Percentiles rank a stretch among this genome's conserved stretches.
phyloP scores from a whole-genome alignment of 139 green algal genomes.

The Medakamo hakoo region DNA sequence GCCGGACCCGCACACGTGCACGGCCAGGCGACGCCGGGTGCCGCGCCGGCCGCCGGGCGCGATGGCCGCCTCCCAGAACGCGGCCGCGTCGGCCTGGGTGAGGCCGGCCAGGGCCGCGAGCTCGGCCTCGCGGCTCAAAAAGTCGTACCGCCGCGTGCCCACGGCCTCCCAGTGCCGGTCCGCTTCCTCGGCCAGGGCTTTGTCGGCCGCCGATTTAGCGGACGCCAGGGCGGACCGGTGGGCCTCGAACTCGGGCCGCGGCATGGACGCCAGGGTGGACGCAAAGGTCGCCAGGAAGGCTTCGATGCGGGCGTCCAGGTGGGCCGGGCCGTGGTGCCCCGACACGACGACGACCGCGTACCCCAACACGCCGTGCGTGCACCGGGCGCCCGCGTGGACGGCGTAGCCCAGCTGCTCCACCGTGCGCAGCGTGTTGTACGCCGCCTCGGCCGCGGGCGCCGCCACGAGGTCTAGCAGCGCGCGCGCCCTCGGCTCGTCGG shows the following conservation, averaged over 20 bases:
- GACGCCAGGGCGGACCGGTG: conserved; percentile 46
- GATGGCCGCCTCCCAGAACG: conserved; percentile 18
- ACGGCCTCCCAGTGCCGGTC: conserved; percentile 67
- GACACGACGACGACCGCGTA: conserved; percentile 61
- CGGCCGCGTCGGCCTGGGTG: conserved; percentile 14
- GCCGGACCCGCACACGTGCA: conserved; percentile 24
- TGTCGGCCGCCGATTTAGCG: conserved; percentile 46
- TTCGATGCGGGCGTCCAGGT: conserved; percentile 59
- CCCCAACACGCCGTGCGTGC: conserved; percentile 71
- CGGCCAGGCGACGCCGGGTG: conserved; percentile 18
- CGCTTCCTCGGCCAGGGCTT: conserved; percentile 52
- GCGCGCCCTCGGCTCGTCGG: conserved; percentile 18
- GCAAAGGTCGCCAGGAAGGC: conserved; percentile 52
- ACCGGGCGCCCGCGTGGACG: conserved; percentile 51
- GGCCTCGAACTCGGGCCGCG: conserved; percentile 48
- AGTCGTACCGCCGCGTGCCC: conserved; percentile 43
- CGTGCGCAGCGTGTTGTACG: conserved; percentile 71
- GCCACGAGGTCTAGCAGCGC: conserved; percentile 54
- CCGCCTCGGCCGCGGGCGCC: conserved; percentile 61
- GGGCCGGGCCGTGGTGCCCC: conserved; percentile 18
- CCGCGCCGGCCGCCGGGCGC: conserved; percentile 2
- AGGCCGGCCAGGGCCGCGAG: conserved; percentile 24
- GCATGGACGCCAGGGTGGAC: conserved; percentile 18
- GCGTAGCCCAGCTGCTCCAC: conserved; percentile 89
- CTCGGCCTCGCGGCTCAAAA: conserved; percentile 32